phyloP scores from a whole-genome alignment of 805 yeast species.

The Candida adriatica region DNA sequence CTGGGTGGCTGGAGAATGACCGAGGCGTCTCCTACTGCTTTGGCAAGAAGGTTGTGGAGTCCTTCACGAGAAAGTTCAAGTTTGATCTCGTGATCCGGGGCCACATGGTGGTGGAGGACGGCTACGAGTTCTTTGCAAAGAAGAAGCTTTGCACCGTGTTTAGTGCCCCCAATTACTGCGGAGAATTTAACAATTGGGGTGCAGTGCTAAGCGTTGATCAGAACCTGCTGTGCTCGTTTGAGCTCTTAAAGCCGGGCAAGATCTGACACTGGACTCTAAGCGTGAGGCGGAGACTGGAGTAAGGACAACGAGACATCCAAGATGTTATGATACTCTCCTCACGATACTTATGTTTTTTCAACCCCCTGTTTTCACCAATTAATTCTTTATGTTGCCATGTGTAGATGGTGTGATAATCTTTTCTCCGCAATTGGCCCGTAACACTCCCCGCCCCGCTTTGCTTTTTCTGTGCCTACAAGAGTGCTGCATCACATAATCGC shows the following conservation, averaged over 20 bases:
- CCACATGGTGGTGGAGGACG: conserved; percentile 88
- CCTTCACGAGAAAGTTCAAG: conserved; percentile 56
- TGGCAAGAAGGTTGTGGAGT: conserved; percentile 65
- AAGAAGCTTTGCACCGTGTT: conserved; percentile 72
- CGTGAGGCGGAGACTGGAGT: background rate
- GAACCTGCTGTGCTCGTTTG: conserved; percentile 88
- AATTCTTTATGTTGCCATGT: too few relatives aligned
- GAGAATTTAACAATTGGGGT: conserved; percentile 77
- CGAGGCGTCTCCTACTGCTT: conserved; percentile 79
- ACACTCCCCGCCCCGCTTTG: too few relatives aligned
- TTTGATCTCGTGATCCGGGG: conserved; percentile 78
- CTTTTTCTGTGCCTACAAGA: too few relatives aligned
- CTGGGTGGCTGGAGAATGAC: conserved; percentile 75
- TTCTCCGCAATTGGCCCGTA: too few relatives aligned
- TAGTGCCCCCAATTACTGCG: conserved; percentile 71
- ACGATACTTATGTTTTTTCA: too few relatives aligned
- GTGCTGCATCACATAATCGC: too few relatives aligned
- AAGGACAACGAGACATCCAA: too few relatives aligned
- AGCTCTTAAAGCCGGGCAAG: conserved; percentile 70
- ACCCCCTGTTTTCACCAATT: too few relatives aligned
- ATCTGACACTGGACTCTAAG: conserved; percentile 4
- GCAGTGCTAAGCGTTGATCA: conserved; percentile 97
- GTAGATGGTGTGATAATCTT: too few relatives aligned
- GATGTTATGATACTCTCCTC: too few relatives aligned
- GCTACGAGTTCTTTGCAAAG: conserved; percentile 74